These are phyloP conservation scores for Tarenaya hassleriana DNA, from an alignment of 345 rosid genomes.

Conservation along the genomic window DNA sequence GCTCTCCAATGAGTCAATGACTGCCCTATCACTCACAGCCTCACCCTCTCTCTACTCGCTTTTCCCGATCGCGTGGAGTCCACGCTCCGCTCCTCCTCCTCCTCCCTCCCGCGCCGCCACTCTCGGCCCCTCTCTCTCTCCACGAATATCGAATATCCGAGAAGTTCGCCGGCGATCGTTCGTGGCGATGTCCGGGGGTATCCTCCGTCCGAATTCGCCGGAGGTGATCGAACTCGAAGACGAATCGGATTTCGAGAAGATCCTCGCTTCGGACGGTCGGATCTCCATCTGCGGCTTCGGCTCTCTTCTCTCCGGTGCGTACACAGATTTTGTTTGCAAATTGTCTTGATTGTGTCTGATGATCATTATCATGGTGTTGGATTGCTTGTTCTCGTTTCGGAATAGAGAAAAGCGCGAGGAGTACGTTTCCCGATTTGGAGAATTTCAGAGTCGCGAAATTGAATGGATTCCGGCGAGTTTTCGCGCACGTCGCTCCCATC, in stretches of 20 bases:
- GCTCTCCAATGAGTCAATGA: too few species aligned
- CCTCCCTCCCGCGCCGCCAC: not conserved
- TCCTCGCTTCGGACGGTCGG: slow-evolving; percentile 49
- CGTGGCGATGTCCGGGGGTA: slow-evolving; percentile 22
- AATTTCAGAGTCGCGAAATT: slow-evolving; percentile 76
- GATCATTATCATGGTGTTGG: slow-evolving; percentile 1
- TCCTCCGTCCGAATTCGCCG: slow-evolving; percentile 14
- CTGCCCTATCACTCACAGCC: slow-evolving; percentile 15
- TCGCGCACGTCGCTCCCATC: slow-evolving; percentile 75
- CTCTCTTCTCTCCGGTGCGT: slow-evolving; percentile 81
- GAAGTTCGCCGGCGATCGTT: slow-evolving; percentile 18
- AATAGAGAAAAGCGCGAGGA: slow-evolving; percentile 78
- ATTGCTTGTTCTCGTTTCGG: not conserved
- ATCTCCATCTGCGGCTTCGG: slow-evolving; percentile 94
- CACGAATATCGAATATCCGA: slow-evolving; percentile 9
- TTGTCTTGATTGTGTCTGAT: not conserved
- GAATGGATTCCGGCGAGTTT: slow-evolving; percentile 73
- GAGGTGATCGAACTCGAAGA: slow-evolving; percentile 40
- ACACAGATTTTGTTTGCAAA: not conserved
- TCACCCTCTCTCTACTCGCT: slow-evolving; percentile 11
- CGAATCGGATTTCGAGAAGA: slow-evolving; percentile 50
- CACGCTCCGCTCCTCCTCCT: slow-evolving; percentile 13
- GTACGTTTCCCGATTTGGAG: slow-evolving; percentile 74
- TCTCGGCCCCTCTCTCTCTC: not conserved
- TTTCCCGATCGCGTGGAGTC: not conserved